These are phyloP conservation scores for Cutaneotrichosporon daszewskae DNA, from an alignment of 1,284 basidiomycete genomes.

Conservation along the genomic window DNA sequence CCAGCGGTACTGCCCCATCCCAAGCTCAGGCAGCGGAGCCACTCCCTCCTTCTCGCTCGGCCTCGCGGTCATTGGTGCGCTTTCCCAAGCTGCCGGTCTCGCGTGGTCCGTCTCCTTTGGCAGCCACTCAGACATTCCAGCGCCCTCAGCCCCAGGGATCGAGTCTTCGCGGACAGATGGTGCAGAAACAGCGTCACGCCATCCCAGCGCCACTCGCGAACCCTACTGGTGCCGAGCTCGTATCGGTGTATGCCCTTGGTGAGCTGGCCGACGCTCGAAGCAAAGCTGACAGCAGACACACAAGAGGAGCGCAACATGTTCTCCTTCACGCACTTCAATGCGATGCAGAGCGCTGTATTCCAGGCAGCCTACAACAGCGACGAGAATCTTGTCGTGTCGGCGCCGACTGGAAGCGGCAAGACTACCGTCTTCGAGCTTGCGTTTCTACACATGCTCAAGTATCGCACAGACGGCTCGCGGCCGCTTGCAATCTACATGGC, in stretches of 20 bases:
- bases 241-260: slow-evolving; percentile 9
- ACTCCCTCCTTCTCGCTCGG: no score
- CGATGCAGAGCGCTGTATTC: slow-evolving; percentile 19
- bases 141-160: no score
- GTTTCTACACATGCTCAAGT: slow-evolving; percentile 68
- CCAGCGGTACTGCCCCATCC: no score
- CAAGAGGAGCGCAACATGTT: slow-evolving; percentile 7
- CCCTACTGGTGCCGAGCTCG: background rate
- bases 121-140: no score
- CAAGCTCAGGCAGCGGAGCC: no score
- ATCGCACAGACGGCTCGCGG: slow-evolving; percentile 51
- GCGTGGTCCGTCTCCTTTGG: no score
- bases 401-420: slow-evolving; percentile 89
- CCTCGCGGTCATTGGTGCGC: no score
- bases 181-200: no score
- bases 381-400: slow-evolving; percentile 80
- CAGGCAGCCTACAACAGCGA: slow-evolving; percentile 55
- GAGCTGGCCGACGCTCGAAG: background rate
- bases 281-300: slow-evolving; percentile 2
- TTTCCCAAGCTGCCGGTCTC: no score
- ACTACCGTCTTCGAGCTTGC: slow-evolving; percentile 89
- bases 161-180: no score
- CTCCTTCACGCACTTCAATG: slow-evolving; percentile 17
- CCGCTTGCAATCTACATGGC: slow-evolving; percentile 78
- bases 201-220: no score